Evolutionary conservation across 441 rosid species (phyloP).

Genomic region (Macaranga tanarius): DNA sequence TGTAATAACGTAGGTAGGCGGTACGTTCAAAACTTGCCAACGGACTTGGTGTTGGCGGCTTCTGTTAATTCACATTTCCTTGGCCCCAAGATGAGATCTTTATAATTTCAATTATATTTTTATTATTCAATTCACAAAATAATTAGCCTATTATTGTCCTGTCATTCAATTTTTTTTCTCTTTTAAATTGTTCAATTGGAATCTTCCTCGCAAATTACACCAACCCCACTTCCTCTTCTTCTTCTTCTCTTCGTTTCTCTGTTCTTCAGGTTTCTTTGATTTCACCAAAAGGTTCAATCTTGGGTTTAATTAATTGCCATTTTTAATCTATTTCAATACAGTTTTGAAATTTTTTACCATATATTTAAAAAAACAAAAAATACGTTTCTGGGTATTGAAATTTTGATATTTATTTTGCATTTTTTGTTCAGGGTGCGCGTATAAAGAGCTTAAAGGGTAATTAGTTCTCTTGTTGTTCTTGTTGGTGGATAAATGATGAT

Average conservation of each 20-base stretch:
- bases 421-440: background rate
- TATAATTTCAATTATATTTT: too few species aligned
- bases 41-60: too few species aligned
- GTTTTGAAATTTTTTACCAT: too few species aligned
- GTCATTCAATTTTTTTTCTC: too few species aligned
- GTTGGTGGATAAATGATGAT: constrained; percentile 33
- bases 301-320: background rate
- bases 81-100: too few species aligned
- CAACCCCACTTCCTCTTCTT: background rate
- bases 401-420: background rate
- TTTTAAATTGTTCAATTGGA: background rate
- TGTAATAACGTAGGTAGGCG: too few species aligned
- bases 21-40: too few species aligned
- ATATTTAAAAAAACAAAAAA: background rate
- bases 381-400: too few species aligned
- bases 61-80: too few species aligned
- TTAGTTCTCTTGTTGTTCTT: background rate
- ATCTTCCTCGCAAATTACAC: background rate
- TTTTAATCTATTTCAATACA: background rate
- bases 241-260: background rate
- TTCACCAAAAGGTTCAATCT: background rate
- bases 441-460: constrained; percentile 10
- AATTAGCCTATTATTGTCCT: too few species aligned
- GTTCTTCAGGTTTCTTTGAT: background rate
- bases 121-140: too few species aligned